These are phyloP conservation scores for Boletus sp. DNA, from an alignment of 768 basidiomycete genomes.

Conservation along the genomic window DNA sequence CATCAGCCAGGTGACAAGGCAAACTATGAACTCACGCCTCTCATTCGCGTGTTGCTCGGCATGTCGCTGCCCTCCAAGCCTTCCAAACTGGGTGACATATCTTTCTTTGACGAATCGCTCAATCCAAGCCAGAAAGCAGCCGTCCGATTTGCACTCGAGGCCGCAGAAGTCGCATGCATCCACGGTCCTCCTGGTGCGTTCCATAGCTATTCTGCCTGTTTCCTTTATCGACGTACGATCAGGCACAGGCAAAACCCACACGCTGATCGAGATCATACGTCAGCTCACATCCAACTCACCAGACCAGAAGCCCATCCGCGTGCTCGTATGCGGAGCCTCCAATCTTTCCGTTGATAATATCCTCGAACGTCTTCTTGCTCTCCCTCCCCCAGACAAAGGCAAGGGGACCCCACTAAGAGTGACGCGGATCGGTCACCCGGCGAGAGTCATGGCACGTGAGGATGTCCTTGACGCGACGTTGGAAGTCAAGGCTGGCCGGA, in stretches of 20 bases:
- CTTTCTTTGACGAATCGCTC: conserved; percentile 72
- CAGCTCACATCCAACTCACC: conserved; percentile 60
- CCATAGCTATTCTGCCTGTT: neutral
- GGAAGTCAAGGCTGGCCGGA: conserved; percentile 69
- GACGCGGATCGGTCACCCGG: conserved; percentile 95
- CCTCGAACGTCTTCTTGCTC: conserved; percentile 73
- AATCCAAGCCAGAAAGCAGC: conserved; percentile 87
- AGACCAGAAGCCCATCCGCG: conserved; percentile 48
- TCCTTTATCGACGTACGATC: neutral
- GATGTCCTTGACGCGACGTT: conserved; percentile 65
- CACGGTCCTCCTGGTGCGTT: conserved; percentile 90
- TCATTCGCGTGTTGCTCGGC: conserved; percentile 73
- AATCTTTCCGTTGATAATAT: conserved; percentile 97
- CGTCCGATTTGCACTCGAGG: conserved; percentile 76
- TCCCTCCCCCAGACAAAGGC: conserved; percentile 51
- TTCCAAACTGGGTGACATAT: conserved; percentile 39
- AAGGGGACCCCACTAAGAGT: conserved; percentile 48
- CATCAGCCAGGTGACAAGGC: conserved; percentile 41
- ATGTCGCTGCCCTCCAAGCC: conserved; percentile 47
- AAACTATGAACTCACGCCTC: conserved; percentile 43
- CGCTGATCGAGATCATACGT: conserved; percentile 89
- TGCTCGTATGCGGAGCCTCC: conserved; percentile 91
- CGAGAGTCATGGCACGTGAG: conserved; percentile 78
- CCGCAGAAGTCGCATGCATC: conserved; percentile 84
- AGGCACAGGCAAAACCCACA: conserved; percentile 96